Percentiles rank a stretch among this genome's conserved stretches.
Conservation (phyloP, 495 filamentous ascomycete genomes). For the Copromyces sp. region DNA sequence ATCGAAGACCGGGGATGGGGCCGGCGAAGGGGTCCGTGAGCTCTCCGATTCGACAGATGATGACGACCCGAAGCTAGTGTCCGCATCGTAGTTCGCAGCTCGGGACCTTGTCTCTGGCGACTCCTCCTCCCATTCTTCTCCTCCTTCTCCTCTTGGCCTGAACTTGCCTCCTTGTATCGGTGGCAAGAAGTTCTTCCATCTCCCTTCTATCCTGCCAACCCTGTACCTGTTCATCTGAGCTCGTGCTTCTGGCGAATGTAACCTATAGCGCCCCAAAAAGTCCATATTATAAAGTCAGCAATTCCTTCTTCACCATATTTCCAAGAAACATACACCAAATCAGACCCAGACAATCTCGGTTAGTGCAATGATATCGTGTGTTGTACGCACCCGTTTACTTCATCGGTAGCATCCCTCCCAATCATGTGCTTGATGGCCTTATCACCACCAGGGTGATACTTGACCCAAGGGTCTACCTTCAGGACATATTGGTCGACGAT, state of each 20-base stretch:
- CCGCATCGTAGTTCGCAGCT: neutral
- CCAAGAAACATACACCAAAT: neutral
- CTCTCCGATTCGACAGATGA: conserved; percentile 2
- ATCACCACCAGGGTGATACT: conserved; percentile 86
- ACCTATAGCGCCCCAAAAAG: conserved; percentile 33
- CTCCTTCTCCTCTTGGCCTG: conserved; percentile 35
- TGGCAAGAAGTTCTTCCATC: conserved; percentile 81
- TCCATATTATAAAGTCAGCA: neutral
- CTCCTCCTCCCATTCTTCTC: conserved; percentile 32
- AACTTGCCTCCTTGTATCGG: conserved; percentile 91
- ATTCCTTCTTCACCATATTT: neutral
- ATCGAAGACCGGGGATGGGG: conserved; percentile 56
- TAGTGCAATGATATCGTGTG: conserved; percentile 2
- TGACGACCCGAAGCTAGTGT: conserved; percentile 8
- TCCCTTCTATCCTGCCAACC: conserved; percentile 72
- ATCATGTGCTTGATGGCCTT: conserved; percentile 93
- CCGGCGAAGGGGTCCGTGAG: conserved; percentile 40
- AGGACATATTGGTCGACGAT: conserved; percentile 74
- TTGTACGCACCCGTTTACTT: conserved; percentile 72
- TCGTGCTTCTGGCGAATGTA: conserved; percentile 74
- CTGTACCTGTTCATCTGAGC: conserved; percentile 70
- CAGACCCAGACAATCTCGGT: neutral
- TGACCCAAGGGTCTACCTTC: conserved; percentile 78
- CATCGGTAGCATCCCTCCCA: conserved; percentile 91
- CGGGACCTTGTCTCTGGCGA: conserved; percentile 29